These are phyloP conservation scores for Cytospora leucostoma DNA, from an alignment of 2,329 filamentous ascomycete species.

Conservation along the genomic window DNA sequence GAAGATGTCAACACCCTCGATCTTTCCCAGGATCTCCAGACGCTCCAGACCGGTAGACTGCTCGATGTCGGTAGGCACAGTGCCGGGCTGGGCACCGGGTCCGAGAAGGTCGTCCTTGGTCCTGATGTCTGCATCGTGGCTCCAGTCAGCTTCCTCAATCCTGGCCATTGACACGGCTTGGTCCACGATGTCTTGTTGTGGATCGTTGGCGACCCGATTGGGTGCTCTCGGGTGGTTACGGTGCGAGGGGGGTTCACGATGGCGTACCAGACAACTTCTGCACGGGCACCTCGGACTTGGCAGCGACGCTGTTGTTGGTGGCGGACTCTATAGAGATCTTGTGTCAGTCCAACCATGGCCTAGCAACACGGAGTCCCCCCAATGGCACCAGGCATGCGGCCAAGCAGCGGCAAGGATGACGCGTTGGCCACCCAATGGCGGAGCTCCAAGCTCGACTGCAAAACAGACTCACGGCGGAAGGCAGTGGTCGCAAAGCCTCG, in stretches of 20 bases:
- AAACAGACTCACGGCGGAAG: constrained; percentile 56
- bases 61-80: constrained; percentile 90
- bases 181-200: not conserved
- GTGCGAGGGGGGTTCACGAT: not conserved
- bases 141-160: constrained; percentile 26
- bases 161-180: not conserved
- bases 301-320: constrained; percentile 17
- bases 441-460: constrained; percentile 30
- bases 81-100: constrained; percentile 78
- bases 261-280: constrained; percentile 24
- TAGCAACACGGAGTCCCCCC: not conserved
- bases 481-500: constrained; percentile 63
- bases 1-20: constrained; percentile 97
- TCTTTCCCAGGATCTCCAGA: constrained; percentile 98
- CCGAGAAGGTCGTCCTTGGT: constrained; percentile 78
- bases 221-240: not conserved
- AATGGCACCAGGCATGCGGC: not conserved
- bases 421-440: constrained; percentile 30
- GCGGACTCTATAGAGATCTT: constrained; percentile 20
- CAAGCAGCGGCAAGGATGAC: constrained; percentile 16
- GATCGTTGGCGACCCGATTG: not conserved
- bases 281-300: constrained; percentile 23
- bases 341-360: not conserved
- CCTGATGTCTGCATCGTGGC: constrained; percentile 70
- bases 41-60: constrained; percentile 97